Evolutionary conservation across 805 yeast species (phyloP), one percentile per base, ranked within the genome.

Genomic region (Priceomyces carsonii): DNA sequence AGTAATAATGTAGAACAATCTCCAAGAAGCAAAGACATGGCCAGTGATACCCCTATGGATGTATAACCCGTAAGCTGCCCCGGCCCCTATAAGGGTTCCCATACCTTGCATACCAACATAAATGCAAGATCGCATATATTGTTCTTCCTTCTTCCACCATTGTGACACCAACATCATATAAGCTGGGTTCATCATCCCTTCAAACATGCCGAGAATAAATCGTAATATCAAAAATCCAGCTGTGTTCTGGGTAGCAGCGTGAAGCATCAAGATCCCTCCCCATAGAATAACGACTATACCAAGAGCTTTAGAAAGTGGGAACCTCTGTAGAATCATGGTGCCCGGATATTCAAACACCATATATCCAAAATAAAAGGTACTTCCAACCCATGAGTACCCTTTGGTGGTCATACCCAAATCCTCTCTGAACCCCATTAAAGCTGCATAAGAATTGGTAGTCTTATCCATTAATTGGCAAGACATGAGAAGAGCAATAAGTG

Each of bases 231-330:
- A 58, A 18, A 65, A 61, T 3, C 70, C 69, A 13, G 65, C 63
- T 36, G 59, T 63, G 12, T 65, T 51, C 1, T 63, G 55, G 1
- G 80, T 71, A 2, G 70, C 74, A 1, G 84, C 70, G 43, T 74
- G 77, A 14, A 76, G 59, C 24, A 75, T 63, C 25, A 79, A 56
- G 10, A 79, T 53, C 55, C 47, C 37, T 14, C 88, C 89, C 90
- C 90, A 83, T 0, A 75, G 27, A 10, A 79, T 48, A 25, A 82
- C 70, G 40, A 72, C 70, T 1, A 56, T 42, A 10, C 76, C 62
- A 3, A 73, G 63, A 3, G 77, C 57, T 44, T 75, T 78, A 4
- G 79, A 70, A 43, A 82, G 64, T 3, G 82, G 83, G 35, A 78
- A 71, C 34, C 64, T 65, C 53, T 83, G 89, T 17, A 79, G 50